Percentiles rank a stretch among this genome's conserved stretches.
Evolutionary conservation across 495 filamentous ascomycete species (phyloP).

Genomic region (Articulospora tetracladia): DNA sequence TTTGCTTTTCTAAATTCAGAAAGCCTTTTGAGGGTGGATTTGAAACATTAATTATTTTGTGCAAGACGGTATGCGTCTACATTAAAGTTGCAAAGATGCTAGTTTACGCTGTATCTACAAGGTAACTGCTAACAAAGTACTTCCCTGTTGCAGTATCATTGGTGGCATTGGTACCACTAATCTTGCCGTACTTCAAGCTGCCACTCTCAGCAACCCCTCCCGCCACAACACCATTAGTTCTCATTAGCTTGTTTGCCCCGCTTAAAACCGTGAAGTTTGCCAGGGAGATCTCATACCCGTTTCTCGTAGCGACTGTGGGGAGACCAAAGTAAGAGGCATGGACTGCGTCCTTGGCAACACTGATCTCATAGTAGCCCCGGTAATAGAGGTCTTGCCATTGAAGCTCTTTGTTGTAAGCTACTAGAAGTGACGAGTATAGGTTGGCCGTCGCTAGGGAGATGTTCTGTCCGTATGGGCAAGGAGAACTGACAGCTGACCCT

Average conservation of each 20-base stretch:
- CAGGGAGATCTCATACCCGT: conserved; percentile 49
- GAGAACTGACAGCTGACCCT: conserved; percentile 55
- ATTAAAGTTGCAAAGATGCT: conserved; percentile 27
- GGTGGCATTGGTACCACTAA: conserved; percentile 6
- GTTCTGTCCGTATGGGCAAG: conserved; percentile 44
- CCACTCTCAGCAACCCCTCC: conserved; percentile 42
- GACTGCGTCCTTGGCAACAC: conserved; percentile 43
- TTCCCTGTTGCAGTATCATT: conserved; percentile 15
- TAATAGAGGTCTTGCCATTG: conserved; percentile 70
- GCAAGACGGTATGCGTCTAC: too few species aligned
- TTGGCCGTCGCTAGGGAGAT: conserved; percentile 40
- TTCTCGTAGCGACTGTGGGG: conserved; percentile 38
- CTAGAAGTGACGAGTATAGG: conserved; percentile 34
- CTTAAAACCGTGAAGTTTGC: conserved; percentile 57
- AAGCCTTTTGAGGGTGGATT: too few species aligned
- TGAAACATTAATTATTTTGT: too few species aligned
- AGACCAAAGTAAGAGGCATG: conserved; percentile 53
- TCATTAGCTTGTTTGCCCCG: conserved; percentile 49
- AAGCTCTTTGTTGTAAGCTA: conserved; percentile 51
- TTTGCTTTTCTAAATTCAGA: too few species aligned
- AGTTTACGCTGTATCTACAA: not conserved
- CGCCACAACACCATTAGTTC: conserved; percentile 41
- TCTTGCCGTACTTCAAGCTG: conserved; percentile 31
- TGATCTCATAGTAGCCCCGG: conserved; percentile 57
- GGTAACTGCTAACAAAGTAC: conserved; percentile 1